Conservation (phyloP, 106 monocot species). For the Allium cepa region DNA sequence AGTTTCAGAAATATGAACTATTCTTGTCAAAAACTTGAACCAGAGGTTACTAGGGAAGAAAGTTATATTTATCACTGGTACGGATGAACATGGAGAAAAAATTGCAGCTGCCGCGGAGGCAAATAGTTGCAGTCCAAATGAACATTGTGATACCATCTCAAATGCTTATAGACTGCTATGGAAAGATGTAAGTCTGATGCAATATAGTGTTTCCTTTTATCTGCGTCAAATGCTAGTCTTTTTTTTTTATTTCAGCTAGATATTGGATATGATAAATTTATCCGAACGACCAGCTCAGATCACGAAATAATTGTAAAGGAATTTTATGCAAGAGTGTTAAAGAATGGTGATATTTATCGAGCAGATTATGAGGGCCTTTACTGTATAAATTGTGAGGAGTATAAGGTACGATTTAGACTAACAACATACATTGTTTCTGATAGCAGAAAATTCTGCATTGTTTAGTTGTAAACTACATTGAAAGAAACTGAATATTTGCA, state of each 20-base stretch:
- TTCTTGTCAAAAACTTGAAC: background rate
- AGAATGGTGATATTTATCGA: conserved; percentile 80
- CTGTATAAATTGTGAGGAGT: conserved; percentile 96
- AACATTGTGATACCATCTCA: conserved; percentile 78
- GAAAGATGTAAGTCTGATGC: conserved; percentile 59
- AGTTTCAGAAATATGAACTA: too few relatives aligned
- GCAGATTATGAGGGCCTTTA: conserved; percentile 96
- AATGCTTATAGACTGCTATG: conserved; percentile 64
- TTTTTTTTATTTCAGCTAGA: conserved; percentile 53
- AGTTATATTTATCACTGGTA: conserved; percentile 88
- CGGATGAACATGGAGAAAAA: conserved; percentile 99
- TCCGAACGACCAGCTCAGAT: conserved; percentile 73
- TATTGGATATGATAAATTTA: conserved; percentile 87
- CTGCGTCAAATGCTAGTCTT: background rate
- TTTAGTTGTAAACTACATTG: too few relatives aligned
- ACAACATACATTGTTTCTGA: too few relatives aligned
- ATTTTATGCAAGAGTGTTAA: conserved; percentile 80
- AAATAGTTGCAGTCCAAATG: conserved; percentile 49
- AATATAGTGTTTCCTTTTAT: background rate
- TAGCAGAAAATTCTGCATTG: too few relatives aligned
- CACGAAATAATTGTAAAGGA: conserved; percentile 90
- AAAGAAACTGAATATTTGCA: too few relatives aligned
- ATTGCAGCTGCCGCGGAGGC: conserved; percentile 79
- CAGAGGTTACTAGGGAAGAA: conserved; percentile 81
- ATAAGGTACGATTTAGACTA: conserved; percentile 53